phyloP scores from a whole-genome alignment of 345 rosid genomes.

The Populus davidiana region DNA sequence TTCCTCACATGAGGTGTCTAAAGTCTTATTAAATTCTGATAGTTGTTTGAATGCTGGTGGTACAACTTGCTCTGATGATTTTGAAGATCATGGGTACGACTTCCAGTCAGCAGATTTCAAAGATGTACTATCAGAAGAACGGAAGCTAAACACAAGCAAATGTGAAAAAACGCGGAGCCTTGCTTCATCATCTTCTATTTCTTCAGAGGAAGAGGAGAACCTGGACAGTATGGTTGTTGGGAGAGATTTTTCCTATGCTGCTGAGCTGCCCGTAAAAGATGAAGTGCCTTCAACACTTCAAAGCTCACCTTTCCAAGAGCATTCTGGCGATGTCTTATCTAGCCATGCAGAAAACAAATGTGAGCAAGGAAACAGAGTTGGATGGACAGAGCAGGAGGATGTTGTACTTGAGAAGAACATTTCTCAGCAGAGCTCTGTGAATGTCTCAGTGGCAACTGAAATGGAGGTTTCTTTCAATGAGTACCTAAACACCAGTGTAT shows the following conservation, averaged over 20 bases:
- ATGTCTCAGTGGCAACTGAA: slow-evolving; percentile 20
- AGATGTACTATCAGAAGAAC: slow-evolving; percentile 12
- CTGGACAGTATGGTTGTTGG: slow-evolving; percentile 6
- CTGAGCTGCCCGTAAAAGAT: slow-evolving; percentile 10
- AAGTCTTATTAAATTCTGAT: slow-evolving; percentile 5
- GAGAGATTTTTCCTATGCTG: slow-evolving; percentile 20
- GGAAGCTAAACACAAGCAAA: slow-evolving; percentile 18
- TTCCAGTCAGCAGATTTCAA: slow-evolving; percentile 1
- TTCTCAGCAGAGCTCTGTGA: not conserved
- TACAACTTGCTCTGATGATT: slow-evolving; percentile 9
- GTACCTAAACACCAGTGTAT: not conserved
- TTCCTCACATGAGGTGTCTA: slow-evolving; percentile 2
- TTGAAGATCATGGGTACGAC: slow-evolving; percentile 16
- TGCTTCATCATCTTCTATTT: slow-evolving; percentile 26
- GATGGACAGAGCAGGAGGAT: not conserved
- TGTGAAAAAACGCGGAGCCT: slow-evolving; percentile 16
- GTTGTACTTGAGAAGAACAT: not conserved
- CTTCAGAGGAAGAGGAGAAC: slow-evolving; percentile 30
- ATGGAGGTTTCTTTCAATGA: slow-evolving; percentile 18
- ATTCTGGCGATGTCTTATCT: not conserved
- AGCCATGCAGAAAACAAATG: not conserved
- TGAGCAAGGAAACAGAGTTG: slow-evolving; percentile 13
- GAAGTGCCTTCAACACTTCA: not conserved
- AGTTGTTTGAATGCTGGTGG: slow-evolving; percentile 9
- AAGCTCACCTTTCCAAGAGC: not conserved